phyloP scores from a whole-genome alignment of 2,329 filamentous ascomycete species.

The Aspergillus sp. region DNA sequence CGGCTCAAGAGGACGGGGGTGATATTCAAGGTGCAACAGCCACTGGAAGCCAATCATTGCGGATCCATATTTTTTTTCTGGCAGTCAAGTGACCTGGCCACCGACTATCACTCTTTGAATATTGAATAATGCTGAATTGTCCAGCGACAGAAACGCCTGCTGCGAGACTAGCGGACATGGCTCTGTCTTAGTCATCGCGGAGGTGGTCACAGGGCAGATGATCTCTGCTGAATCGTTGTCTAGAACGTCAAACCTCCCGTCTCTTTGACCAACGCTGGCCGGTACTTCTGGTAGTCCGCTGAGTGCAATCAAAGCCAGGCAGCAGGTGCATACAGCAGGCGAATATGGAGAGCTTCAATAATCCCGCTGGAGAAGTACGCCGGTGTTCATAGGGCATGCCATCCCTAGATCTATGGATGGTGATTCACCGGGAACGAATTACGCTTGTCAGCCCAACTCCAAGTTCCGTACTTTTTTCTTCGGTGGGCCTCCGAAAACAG shows the following conservation, averaged over 20 bases:
- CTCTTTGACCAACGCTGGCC: neutral
- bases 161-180: neutral
- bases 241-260: constrained; percentile 11
- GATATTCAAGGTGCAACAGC: constrained; percentile 14
- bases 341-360: neutral
- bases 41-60: constrained; percentile 17
- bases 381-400: too few species aligned
- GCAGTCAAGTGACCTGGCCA: constrained; percentile 24
- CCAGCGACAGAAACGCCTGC: neutral
- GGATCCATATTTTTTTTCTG: constrained; percentile 18
- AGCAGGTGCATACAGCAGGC: too few species aligned
- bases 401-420: neutral
- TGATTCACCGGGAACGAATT: neutral
- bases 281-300: neutral
- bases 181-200: constrained; percentile 21
- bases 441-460: neutral
- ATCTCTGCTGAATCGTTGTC: constrained; percentile 23
- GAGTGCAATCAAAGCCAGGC: neutral
- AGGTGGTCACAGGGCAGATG: constrained; percentile 26
- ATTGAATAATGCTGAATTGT: constrained; percentile 15
- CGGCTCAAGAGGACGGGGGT: constrained; percentile 11
- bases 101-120: constrained; percentile 1
- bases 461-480: constrained; percentile 25
- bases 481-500: constrained; percentile 29
- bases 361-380: too few species aligned